Conservation (phyloP, 1,139 yeast genomes). For the Kodamaea ohmeri region DNA sequence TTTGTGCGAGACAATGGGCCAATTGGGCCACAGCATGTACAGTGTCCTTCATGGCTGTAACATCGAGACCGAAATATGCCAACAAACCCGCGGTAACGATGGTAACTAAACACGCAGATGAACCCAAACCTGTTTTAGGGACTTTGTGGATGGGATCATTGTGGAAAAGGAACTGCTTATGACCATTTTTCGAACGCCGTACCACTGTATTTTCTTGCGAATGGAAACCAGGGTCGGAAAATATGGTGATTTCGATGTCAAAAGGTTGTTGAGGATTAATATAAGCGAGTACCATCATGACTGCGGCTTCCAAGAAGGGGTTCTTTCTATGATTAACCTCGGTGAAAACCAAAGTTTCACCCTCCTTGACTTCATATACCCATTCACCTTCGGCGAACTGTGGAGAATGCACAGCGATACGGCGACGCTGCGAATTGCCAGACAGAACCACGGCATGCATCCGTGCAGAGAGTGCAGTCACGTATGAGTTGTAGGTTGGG, state of each 20-base stretch:
- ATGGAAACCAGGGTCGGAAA: conserved; percentile 88
- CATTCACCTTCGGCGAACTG: conserved; percentile 76
- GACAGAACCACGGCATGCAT: conserved; percentile 69
- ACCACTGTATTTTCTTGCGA: conserved; percentile 54
- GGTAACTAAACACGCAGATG: conserved; percentile 91
- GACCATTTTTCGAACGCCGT: conserved; percentile 31
- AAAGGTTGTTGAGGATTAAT: conserved; percentile 29
- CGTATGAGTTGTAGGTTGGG: conserved; percentile 71
- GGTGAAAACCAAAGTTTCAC: conserved; percentile 2
- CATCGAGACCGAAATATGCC: conserved; percentile 37
- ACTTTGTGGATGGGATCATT: conserved; percentile 59
- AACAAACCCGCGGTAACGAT: conserved; percentile 72
- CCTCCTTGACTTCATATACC: conserved; percentile 40
- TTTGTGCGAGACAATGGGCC: conserved; percentile 91
- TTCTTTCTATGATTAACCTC: conserved; percentile 42
- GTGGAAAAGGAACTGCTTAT: conserved; percentile 59
- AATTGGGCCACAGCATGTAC: conserved; percentile 84
- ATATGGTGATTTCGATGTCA: conserved; percentile 56
- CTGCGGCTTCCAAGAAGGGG: conserved; percentile 74
- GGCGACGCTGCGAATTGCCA: conserved; percentile 5
- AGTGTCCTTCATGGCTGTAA: conserved; percentile 16
- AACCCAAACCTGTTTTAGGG: conserved; percentile 92
- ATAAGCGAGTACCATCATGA: conserved; percentile 56
- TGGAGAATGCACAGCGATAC: conserved; percentile 61
- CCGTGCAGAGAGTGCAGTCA: conserved; percentile 83